Base-by-base conservation (phyloP, 768 basidiomycete genomes). In the Lactifluus pinguis region DNA sequence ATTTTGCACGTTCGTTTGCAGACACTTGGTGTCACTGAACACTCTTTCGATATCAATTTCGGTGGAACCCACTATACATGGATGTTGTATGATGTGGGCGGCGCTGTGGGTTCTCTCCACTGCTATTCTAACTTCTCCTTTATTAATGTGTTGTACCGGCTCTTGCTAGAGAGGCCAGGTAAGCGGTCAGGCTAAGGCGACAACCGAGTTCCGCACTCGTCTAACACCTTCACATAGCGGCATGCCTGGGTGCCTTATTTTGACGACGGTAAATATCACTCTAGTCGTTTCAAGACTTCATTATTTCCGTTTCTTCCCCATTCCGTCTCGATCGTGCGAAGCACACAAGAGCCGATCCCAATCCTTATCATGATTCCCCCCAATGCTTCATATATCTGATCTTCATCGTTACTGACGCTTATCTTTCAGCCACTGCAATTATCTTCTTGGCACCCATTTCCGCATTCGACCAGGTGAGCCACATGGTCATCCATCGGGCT, bases 371-470 rank as follows among this genome's bases (percentile, higher is more conserved):
- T 44, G 52, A 49, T 58, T 30, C 52, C 42, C 34, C 29, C 8
- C 50, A 49, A 42, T 47, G 38, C 14, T 25, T 25, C 45, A 48
- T 53, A 39, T 53, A 39, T 36, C 52, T 49, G 21, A 25, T 60
- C 41, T 21, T 42, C 19, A 11, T 41, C 45, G n/a, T 45, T 15
- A 60, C 53, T 56, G 25, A 59, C 53, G 58, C 49, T 57, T 49
- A 58, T 55, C 30, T 38, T 49, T 51, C 68, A 90, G 88, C 87
- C 4, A 85, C 86, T 48, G 89, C 90, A 36, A 85, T 92, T 69
- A 92, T 92, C 71, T 92, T 92, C 72, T 75, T 92, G 53, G 90
- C 88, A 53, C 90, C 90, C 44, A 85, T 92, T 64, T 88, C 87
- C 67, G 90, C 90, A 44, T 92, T 89, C 69, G 89, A 92, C 76